Base-by-base conservation (phyloP, 2,329 filamentous ascomycete genomes). In the Gaeumannomyces tritici region DNA sequence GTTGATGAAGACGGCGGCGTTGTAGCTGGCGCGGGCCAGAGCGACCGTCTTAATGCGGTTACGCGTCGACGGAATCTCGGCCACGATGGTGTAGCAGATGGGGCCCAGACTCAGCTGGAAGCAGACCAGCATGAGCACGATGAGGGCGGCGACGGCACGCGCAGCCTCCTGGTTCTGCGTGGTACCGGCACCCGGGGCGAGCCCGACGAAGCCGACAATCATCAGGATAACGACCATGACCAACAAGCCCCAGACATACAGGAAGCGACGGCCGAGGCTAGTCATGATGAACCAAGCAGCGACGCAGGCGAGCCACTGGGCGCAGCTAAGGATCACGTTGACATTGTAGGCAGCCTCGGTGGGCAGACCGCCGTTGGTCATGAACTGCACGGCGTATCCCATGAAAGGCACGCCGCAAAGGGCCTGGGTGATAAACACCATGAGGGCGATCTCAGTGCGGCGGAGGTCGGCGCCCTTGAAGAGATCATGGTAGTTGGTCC, bases 31-130 rank as follows among this genome's bases (percentile, higher is more conserved):
- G 4, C 78, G 71, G 1, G 77, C 74, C 21, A 81, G 69, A 0
- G 77, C 76, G 3, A 80, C 74, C 1, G 78, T 79, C 70, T 80
- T 79, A 54, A 73, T 72, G 55, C 74, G 72, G 27, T 81, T 74
- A 3, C 79, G 76, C 1, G 75, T 76, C 0, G 78, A 79, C 0
- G 76, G 74, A 15, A 76, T 73, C 65, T 82, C 80, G 0, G 79
- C 70, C 1, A 80, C 64, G 1, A 67, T 58, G 13, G 63, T 61
- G 61, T 64, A 67, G 56, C 62, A 63, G 58, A 66, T 57, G 15
- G 66, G 63, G 21, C 79, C 80, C 29, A 81, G 72, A 2, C 77
- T 80, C 63, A 74, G 69, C 69, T 77, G 74, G 69, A 81, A 82
- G 12, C 73, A 67, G 64, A 78, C 74, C 11, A 60, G 59, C 59